These are phyloP conservation scores for Phoenix dactylifera DNA, from an alignment of 176 grass and related monocot species.

Conservation along the genomic window DNA sequence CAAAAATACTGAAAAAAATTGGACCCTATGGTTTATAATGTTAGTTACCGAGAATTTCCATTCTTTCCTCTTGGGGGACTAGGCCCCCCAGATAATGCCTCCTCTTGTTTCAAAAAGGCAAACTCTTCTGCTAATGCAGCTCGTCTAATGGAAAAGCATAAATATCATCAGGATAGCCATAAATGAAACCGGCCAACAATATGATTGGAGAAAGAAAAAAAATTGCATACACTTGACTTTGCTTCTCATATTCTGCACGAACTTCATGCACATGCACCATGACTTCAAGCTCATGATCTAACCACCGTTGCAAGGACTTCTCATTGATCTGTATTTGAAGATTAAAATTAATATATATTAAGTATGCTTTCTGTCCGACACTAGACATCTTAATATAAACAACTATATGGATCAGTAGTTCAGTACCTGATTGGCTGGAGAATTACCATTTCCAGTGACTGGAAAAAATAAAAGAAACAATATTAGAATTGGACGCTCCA, in stretches of 20 bases:
- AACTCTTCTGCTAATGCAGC: constrained; percentile 86
- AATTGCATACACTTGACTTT: constrained; percentile 78
- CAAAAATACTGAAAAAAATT: too few species aligned
- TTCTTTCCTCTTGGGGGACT: constrained; percentile 64
- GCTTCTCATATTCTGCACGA: constrained; percentile 90
- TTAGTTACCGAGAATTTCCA: constrained; percentile 59
- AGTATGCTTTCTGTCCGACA: too few species aligned
- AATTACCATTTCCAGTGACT: constrained; percentile 56
- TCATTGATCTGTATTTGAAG: constrained; percentile 53
- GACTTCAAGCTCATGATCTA: constrained; percentile 97
- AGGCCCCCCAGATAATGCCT: constrained; percentile 32
- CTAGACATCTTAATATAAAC: too few species aligned
- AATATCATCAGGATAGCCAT: not conserved
- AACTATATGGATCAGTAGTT: constrained; percentile 11
- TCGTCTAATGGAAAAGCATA: constrained; percentile 37
- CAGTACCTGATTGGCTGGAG: constrained; percentile 60
- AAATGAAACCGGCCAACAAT: not conserved
- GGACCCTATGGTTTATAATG: not conserved
- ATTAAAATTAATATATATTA: constrained; percentile 12
- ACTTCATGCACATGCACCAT: constrained; percentile 98
- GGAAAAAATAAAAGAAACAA: constrained; percentile 23
- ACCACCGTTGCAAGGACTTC: constrained; percentile 79
- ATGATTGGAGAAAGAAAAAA: constrained; percentile 3
- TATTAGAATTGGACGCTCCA: not conserved
- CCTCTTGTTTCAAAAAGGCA: constrained; percentile 77